Conservation (phyloP, 129 eudicot genomes). For the Scalesia atractyloides region DNA sequence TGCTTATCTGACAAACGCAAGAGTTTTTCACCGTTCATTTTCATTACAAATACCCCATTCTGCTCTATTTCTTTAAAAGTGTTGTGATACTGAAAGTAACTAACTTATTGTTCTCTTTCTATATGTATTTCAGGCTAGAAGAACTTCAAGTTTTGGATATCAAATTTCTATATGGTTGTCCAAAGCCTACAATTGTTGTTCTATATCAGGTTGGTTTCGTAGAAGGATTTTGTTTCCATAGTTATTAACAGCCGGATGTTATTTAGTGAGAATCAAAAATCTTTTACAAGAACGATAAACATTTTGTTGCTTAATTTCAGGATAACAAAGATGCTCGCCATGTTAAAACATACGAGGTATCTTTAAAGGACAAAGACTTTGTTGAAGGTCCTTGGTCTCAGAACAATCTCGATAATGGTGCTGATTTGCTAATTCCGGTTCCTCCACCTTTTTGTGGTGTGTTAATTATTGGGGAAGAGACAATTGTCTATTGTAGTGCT, state of each 20-base stretch:
- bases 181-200: conserved; percentile 93
- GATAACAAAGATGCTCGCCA: conserved; percentile 98
- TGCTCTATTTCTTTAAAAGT: not conserved
- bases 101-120: not conserved
- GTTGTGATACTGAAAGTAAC: not conserved
- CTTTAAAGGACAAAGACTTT: conserved; percentile 93
- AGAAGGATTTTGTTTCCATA: not conserved
- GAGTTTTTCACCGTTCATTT: not conserved
- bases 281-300: not conserved
- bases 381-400: conserved; percentile 97
- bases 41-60: not conserved
- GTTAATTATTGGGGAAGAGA: conserved; percentile 94
- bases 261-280: not conserved
- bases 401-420: conserved; percentile 97
- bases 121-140: conserved; percentile 68
- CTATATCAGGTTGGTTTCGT: conserved; percentile 79
- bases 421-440: conserved; percentile 91
- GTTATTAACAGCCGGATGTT: not conserved
- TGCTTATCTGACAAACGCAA: not conserved
- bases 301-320: conserved; percentile 42
- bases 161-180: conserved; percentile 91
- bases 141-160: conserved; percentile 99
- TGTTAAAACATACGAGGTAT: conserved; percentile 92
- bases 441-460: conserved; percentile 99
- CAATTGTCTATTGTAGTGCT: conserved; percentile 95